Conservation (phyloP, 768 basidiomycete species). For the Suillus brevipes region DNA sequence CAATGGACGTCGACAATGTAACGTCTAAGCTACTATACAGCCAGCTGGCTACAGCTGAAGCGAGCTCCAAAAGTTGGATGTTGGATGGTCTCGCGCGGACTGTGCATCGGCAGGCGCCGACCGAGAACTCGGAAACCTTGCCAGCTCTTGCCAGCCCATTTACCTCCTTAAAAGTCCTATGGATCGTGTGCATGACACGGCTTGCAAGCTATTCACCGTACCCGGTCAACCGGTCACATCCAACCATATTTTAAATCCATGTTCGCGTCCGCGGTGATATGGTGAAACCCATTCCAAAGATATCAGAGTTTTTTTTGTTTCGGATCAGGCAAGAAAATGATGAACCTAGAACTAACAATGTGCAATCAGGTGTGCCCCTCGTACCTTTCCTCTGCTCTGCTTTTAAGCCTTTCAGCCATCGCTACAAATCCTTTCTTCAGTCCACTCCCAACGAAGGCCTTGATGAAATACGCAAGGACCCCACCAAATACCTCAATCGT, state of each 20-base stretch:
- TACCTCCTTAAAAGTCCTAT: background rate
- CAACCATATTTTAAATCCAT: background rate
- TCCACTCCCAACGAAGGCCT: conserved; percentile 42
- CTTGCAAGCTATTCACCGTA: background rate
- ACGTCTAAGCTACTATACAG: background rate
- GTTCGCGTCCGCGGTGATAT: conserved; percentile 3
- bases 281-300: background rate
- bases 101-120: background rate
- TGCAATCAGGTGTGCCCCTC: background rate
- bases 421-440: conserved; percentile 49
- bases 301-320: background rate
- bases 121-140: background rate
- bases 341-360: background rate
- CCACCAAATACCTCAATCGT: conserved; percentile 62
- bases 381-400: conserved; percentile 40
- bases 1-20: background rate
- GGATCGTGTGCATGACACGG: background rate
- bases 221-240: background rate
- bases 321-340: background rate
- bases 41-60: background rate
- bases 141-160: background rate
- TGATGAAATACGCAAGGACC: conserved; percentile 52
- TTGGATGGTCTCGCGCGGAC: background rate
- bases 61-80: background rate
- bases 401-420: conserved; percentile 59